Evolutionary conservation across 257 asterid species (phyloP), one percentile per base, ranked within the genome.

Genomic region (Parsonsia alboflavescens): DNA sequence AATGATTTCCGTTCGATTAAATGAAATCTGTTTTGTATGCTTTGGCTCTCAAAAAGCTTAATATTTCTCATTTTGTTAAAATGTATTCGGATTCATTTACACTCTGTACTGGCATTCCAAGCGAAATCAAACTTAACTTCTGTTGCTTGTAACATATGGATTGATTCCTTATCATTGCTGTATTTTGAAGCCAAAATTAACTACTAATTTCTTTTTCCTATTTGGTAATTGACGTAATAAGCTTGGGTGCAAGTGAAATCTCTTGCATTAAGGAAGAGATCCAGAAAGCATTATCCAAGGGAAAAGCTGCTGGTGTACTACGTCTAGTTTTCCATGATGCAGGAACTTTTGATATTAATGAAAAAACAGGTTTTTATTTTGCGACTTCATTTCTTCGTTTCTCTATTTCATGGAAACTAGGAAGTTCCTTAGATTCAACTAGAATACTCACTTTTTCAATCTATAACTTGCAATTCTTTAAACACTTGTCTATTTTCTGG

Each of bases 241-340:
- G 9, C 76, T 75, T 71, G 50, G 72, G 53, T 81, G 77, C 74
- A 84, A 90, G 94, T 75, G 89, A 77, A 71, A 69, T 7, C 69
- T 71, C 80, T 76, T 71, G 79, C 75, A 68, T 93, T 52, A 87
- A 73, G 80, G 95, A 89, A 75, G 98, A 89, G 83, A 88, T 93
- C 64, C 64, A 80, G 76, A 86, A 88, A 83, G 89, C 88, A 54
- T 73, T 91, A 75, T 83, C 97, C 78, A 89, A 85, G 83, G 85
- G 79, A 79, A 90, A 89, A 80, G 97, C 97, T 83, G 90, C 97
- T 57, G 97, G 97, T 71, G 84, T 90, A 67, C 97, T 93, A 75
- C 97, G 97, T 75, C 82, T 93, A 78, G 98, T 86, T 62, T 93
- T 93, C 79, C 97, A 91, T n/a, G 98, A 93, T 63, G 97, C 98